Evolutionary conservation across 2,329 filamentous ascomycete species (phyloP).

Genomic region (Mycosphaerella arachidis): DNA sequence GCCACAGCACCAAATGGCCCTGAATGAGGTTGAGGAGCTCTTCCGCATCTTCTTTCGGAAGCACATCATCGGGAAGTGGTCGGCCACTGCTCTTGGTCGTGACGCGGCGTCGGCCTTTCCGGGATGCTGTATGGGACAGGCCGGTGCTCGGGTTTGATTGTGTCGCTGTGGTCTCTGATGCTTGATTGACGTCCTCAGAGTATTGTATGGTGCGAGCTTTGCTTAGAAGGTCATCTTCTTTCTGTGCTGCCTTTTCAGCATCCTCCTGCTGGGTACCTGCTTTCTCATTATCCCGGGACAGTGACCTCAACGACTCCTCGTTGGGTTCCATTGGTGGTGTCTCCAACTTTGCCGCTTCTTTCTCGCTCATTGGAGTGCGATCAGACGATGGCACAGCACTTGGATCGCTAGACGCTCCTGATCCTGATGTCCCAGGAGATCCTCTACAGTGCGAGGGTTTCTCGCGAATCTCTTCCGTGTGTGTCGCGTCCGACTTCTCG

Average conservation of each 20-base stretch:
- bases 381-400: conserved; percentile 29
- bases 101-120: conserved; percentile 61
- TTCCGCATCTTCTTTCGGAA: conserved; percentile 72
- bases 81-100: conserved; percentile 66
- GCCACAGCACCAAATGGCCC: conserved; percentile 84
- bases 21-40: conserved; percentile 76
- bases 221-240: conserved; percentile 28
- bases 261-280: conserved; percentile 10
- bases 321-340: background rate
- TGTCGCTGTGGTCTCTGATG: conserved; percentile 30
- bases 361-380: conserved; percentile 27
- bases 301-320: background rate
- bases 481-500: conserved; percentile 18
- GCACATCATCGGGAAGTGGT: conserved; percentile 66
- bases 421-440: conserved; percentile 22
- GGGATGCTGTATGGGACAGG: conserved; percentile 36
- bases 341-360: conserved; percentile 11
- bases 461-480: conserved; percentile 25
- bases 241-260: conserved; percentile 33
- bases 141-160: conserved; percentile 13
- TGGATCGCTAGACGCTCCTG: conserved; percentile 23
- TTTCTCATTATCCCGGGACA: conserved; percentile 8
- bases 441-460: conserved; percentile 14
- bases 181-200: conserved; percentile 22
- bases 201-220: conserved; percentile 33